Evolutionary conservation across 495 filamentous ascomycete genomes (phyloP), one percentile per base, ranked within the genome.

Genomic region (Penicillium cinerascens): DNA sequence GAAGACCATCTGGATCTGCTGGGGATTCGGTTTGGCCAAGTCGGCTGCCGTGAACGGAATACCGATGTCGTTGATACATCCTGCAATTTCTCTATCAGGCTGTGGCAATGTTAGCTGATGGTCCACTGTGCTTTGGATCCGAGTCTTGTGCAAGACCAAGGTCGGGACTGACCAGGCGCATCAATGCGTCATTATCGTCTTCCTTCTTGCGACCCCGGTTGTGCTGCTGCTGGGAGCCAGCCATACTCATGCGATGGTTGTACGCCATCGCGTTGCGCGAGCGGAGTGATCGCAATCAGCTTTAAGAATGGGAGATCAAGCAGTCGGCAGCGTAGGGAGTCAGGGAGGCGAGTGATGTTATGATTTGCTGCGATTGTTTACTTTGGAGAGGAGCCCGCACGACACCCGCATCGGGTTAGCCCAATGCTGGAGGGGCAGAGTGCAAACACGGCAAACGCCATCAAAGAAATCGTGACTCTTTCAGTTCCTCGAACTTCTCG

Each of bases 61-160:
- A 41, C 91, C 92, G 49, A 97, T 93, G 66, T 97, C 93, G 69
- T 84, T 92, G 75, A 98, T 95, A 70, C 93, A 98, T 63, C 87
- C 91, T 61, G 91, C 90, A 47, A 98, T 97, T 67, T 97, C 93
- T 58, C 80, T 82, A 64, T 97, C 91, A 35, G 82, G 73, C 84
- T 86, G 51, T 23, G n/a, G 10, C 8, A 29, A 11, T 26, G 46
- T 68, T 51, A 65, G 58, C 37, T 42, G 58, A 10, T 44, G 38
- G 38, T 23, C 33, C 21, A 25, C 7, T 9, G 15, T 6, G 4
- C 18, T 23, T 9, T 9, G 9, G 26, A 13, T 2, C 8, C 29
- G 20, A 16, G 15, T 8, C 10, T 8, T 18, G 22, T 27, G 29
- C 20, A 13, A 13, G 13, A 3, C 27, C 43, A 35, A 38, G 37